These are phyloP conservation scores for Calocera cornea DNA, from an alignment of 768 basidiomycete species.

Conservation along the genomic window DNA sequence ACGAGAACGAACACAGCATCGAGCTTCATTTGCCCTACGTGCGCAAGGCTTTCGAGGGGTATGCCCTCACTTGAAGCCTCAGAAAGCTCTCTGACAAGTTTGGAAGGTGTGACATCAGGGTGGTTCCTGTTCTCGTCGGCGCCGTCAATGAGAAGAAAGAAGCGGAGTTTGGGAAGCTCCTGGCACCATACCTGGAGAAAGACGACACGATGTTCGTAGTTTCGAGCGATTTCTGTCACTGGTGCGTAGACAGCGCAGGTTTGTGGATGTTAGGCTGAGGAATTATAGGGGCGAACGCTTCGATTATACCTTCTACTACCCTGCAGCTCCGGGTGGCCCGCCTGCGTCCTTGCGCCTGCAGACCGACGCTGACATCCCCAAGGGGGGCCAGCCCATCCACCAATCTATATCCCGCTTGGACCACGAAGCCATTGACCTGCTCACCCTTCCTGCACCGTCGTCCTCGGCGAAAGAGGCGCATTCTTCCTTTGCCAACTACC, in stretches of 20 bases:
- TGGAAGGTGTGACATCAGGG: constrained; percentile 51
- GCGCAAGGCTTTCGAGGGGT: constrained; percentile 74
- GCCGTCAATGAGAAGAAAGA: constrained; percentile 50
- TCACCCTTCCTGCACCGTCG: constrained; percentile 35
- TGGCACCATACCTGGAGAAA: constrained; percentile 68
- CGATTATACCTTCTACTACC: constrained; percentile 78
- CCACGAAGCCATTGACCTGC: constrained; percentile 66
- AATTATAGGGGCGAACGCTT: constrained; percentile 66
- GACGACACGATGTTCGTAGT: constrained; percentile 78
- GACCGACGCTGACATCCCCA: constrained; percentile 1
- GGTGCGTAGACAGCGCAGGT: constrained; percentile 36
- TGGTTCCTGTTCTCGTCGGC: constrained; percentile 88
- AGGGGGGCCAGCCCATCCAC: constrained; percentile 47
- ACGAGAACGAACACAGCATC: constrained; percentile 92
- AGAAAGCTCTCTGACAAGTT: not conserved
- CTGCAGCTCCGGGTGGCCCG: no score
- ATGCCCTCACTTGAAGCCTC: constrained; percentile 17
- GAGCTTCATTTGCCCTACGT: constrained; percentile 97
- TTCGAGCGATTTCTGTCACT: constrained; percentile 97
- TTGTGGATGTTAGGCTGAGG: not conserved
- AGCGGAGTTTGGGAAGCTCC: constrained; percentile 45
- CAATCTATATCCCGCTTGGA: constrained; percentile 73
- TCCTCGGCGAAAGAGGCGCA: constrained; percentile 46
- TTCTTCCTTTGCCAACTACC: constrained; percentile 48
- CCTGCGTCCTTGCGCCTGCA: not conserved